A percentile compares a stretch with the other conserved stretches of the same genome.
Conservation (phyloP, 345 rosid species). For the Limnanthes douglasii region DNA sequence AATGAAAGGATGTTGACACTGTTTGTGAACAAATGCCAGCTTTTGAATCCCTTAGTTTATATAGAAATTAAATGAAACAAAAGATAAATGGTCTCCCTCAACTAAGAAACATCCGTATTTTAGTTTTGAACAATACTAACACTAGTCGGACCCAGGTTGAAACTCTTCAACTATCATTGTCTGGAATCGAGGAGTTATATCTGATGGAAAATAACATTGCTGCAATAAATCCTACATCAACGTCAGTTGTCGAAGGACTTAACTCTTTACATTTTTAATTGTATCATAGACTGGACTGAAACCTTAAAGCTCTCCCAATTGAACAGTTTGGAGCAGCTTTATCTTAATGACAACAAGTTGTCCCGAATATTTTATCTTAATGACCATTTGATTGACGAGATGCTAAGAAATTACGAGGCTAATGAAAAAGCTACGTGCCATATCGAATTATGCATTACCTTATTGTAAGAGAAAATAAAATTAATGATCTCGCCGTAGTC, state of each 20-base stretch:
- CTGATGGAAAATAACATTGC: conserved; percentile 70
- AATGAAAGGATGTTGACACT: conserved; percentile 70
- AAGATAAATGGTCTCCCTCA: conserved; percentile 27
- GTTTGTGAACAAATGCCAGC: conserved; percentile 59
- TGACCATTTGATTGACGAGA: conserved; percentile 8
- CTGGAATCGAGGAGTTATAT: conserved; percentile 75
- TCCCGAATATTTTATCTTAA: conserved; percentile 34
- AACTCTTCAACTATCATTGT: conserved; percentile 43
- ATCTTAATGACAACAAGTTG: conserved; percentile 73
- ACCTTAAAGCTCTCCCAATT: conserved; percentile 57
- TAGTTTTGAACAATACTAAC: conserved; percentile 65
- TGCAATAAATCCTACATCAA: conserved; percentile 24
- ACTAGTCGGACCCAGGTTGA: conserved; percentile 77
- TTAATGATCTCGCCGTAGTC: conserved; percentile 47
- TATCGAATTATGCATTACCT: conserved; percentile 66
- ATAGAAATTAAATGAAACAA: conserved; percentile 42
- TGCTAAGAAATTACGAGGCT: conserved; percentile 17
- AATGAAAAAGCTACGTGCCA: conserved; percentile 17
- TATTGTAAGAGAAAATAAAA: conserved; percentile 63
- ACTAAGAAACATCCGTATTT: conserved; percentile 37
- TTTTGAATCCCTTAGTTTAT: conserved; percentile 51
- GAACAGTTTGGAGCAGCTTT: conserved; percentile 81
- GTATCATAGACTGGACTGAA: conserved; percentile 71
- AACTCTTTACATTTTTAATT: conserved; percentile 54
- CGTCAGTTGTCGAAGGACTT: conserved; percentile 36